Conservation (phyloP, 306 rosid species). For the Lathyrus tuberosus region DNA sequence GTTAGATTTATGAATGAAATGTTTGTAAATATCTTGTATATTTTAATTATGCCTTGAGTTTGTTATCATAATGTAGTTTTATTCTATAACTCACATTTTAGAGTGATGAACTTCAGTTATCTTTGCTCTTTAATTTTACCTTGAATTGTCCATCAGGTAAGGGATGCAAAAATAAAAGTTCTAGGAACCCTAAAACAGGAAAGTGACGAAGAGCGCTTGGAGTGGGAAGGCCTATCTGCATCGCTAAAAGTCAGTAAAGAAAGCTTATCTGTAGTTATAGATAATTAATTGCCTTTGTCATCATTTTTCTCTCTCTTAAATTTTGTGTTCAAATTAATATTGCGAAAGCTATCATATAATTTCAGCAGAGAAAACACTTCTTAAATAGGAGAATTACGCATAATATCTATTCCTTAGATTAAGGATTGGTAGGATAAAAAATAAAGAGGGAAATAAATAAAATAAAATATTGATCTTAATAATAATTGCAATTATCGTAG, state of each 20-base stretch:
- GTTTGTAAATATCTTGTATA: not conserved
- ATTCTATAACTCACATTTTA: slow-evolving; percentile 23
- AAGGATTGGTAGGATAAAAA: slow-evolving; percentile 4
- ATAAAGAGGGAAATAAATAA: not conserved
- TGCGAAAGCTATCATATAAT: slow-evolving; percentile 1
- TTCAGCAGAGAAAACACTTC: not conserved
- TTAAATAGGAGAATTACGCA: not conserved
- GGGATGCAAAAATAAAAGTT: slow-evolving; percentile 84
- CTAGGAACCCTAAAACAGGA: slow-evolving; percentile 77
- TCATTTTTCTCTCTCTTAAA: slow-evolving; percentile 13
- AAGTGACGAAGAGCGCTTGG: slow-evolving; percentile 62
- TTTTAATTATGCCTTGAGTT: slow-evolving; percentile 9
- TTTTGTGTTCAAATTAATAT: not conserved
- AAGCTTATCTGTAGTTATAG: slow-evolving; percentile 12
- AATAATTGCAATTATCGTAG: not conserved
- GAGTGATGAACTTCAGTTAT: slow-evolving; percentile 19
- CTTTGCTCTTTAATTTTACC: slow-evolving; percentile 36
- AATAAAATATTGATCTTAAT: not conserved
- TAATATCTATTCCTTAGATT: not conserved
- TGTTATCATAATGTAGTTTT: slow-evolving; percentile 25
- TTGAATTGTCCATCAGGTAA: slow-evolving; percentile 61
- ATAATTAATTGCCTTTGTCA: slow-evolving; percentile 21
- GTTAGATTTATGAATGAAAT: slow-evolving; percentile 17
- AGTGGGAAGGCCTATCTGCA: slow-evolving; percentile 76
- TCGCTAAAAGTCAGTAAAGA: slow-evolving; percentile 67